Evolutionary conservation across 306 rosid species (phyloP), one percentile per base, ranked within the genome.

Genomic region (Elaeagnus macrophylla): DNA sequence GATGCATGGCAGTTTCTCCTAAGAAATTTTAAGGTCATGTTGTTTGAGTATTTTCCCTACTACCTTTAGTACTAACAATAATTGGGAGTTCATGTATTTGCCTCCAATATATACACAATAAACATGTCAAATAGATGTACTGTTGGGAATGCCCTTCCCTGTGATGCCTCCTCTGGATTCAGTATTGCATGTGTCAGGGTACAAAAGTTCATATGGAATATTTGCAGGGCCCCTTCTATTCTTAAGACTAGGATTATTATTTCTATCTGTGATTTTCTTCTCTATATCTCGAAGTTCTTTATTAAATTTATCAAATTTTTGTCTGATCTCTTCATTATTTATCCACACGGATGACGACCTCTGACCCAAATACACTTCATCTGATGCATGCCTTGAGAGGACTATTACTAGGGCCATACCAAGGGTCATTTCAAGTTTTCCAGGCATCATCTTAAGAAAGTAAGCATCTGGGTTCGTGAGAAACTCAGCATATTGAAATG

Each of bases 401-500:
- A 81, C 74, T 61, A 75, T 72, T 2, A 57, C 77, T 56, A 87
- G 44, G 41, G 82, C 72, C 17, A 69, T 60, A 64, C 53, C 73
- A 66, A 87, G 73, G 59, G 61, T 67, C 77, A 68, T 87, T 68
- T 79, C 78, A 39, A 58, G 53, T 60, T 63, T 81, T n/a, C 65
- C 67, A 32, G 90, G 94, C 54, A 84, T 38, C 84, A 76, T 84
- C 39, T 70, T 46, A 35, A 75, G 68, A 57, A 68, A 81, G 48
- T 71, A 79, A 56, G 62, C 64, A 37, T 88, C 88, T 16, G 88
- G 96, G 57, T 88, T 77, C 66, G 66, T 73, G n/a, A 81, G 70
- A 58, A 88, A 74, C 60, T 81, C 82, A 0, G 77, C 87, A 65
- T 66, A 84, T 55, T 81, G 81, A 48, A 44, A 7, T 20, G 85